Evolutionary conservation across 345 rosid genomes (phyloP), one percentile per base, ranked within the genome.

Genomic region (Eucalyptus paniculata): DNA sequence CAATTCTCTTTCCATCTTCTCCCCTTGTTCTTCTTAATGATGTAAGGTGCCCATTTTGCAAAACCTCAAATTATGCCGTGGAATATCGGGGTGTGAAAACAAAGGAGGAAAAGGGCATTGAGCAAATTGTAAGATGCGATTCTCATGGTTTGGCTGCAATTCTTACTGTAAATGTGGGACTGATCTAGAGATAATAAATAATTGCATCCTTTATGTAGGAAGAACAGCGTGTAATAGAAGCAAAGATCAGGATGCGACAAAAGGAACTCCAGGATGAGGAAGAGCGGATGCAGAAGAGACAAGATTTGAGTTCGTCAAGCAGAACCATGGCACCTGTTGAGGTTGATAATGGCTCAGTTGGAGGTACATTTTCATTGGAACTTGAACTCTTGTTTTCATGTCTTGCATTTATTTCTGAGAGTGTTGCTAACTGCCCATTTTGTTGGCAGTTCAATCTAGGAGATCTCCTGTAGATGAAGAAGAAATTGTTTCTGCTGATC

Each of bases 151-250:
- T 45, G 30, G 54, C 56, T 49, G 51, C 88, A 40, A 80, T 87
- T 89, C 37, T n/a, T 53, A 44, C 89, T 62, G 42, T 54, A 54
- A 6, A 51, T 47, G 40, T 53, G 56, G 51, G 86, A 81, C 81
- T 7, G 19, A 26, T 53, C 30, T 86, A 24, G 40, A 26, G 58
- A 24, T 69, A 37, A 18, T 85, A 8, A 58, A 45, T 30, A 81
- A 4, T 42, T 62, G 19, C 12, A 53, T 32, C 6, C 12, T 26
- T 42, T 65, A 49, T 54, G 54, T 88, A 98, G 99, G 99, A 98
- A 94, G 99, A 98, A 90, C 99, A 98, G 88, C 96, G 95, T 45
- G 99, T 98, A 19, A 95, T 98, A 91, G 99, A 98, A 95, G 99
- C 99, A 69, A 94, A 96, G 92, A 96, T 97, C 88, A 94, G 99